Evolutionary conservation across 73 alveolate genomes (phyloP).

Genomic region (Paramecium tetraurelia): DNA sequence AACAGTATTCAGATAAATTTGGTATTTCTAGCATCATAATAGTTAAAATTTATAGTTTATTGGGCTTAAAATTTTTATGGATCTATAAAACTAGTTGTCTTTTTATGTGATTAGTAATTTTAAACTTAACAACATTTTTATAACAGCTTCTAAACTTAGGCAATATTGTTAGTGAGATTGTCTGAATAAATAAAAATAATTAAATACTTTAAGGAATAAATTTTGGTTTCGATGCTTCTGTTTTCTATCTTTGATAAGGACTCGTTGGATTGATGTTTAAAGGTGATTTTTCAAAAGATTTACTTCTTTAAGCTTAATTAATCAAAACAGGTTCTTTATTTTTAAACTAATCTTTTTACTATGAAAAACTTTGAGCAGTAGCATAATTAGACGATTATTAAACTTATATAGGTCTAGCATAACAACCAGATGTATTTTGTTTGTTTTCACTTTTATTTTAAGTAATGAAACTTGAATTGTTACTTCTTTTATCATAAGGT

Average conservation of each 20-base stretch:
- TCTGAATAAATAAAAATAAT: background rate
- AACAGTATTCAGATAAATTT: constrained; percentile 10
- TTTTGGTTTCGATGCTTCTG: constrained; percentile 19
- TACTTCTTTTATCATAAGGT: background rate
- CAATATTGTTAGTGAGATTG: background rate
- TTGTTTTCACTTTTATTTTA: background rate
- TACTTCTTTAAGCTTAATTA: constrained; percentile 24
- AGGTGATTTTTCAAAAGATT: constrained; percentile 52
- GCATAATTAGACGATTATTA: background rate
- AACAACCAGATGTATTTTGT: background rate
- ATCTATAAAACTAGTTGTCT: constrained; percentile 1
- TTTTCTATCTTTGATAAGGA: constrained; percentile 22
- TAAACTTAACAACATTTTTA: background rate
- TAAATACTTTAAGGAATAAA: constrained; percentile 17
- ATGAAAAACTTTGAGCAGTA: background rate
- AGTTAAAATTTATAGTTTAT: background rate
- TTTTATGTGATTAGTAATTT: constrained; percentile 27
- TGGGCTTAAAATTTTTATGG: background rate
- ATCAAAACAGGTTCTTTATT: background rate
- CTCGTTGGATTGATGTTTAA: background rate
- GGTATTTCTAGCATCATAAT: background rate
- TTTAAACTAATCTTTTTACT: background rate
- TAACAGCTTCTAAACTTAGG: background rate
- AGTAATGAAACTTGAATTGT: background rate
- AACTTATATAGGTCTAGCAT: background rate